phyloP scores from a whole-genome alignment of 371 early-diverging fungal species.

The Mortierella sp. region DNA sequence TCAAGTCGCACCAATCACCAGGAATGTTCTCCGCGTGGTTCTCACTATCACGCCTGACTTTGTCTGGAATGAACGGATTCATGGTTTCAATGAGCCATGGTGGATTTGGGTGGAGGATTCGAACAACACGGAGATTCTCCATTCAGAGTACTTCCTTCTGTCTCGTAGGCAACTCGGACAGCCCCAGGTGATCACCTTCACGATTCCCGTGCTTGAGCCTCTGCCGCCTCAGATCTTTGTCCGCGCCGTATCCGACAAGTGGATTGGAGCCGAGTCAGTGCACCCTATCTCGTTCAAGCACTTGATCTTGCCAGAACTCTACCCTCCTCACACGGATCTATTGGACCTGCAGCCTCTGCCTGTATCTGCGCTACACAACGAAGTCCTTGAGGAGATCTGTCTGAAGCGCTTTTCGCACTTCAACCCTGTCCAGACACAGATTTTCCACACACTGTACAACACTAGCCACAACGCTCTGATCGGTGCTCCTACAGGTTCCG shows the following conservation, averaged over 20 bases:
- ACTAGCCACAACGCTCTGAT: slow-evolving; percentile 94
- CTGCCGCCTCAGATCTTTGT: slow-evolving; percentile 97
- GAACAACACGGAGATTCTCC: too few species aligned
- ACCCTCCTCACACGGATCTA: slow-evolving; percentile 94
- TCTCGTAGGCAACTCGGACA: slow-evolving; percentile 77
- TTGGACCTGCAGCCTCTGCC: slow-evolving; percentile 93
- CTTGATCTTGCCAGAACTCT: slow-evolving; percentile 91
- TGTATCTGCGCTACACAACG: slow-evolving; percentile 79
- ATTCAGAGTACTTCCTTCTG: slow-evolving; percentile 89
- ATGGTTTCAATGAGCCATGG: slow-evolving; percentile 88
- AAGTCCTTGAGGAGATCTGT: slow-evolving; percentile 77
- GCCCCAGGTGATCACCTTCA: slow-evolving; percentile 84
- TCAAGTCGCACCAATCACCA: slow-evolving; percentile 93
- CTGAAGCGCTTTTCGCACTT: slow-evolving; percentile 75
- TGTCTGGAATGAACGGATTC: slow-evolving; percentile 89
- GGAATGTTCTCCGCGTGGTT: slow-evolving; percentile 89
- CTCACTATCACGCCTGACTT: slow-evolving; percentile 94
- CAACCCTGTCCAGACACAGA: slow-evolving; percentile 98
- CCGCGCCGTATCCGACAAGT: slow-evolving; percentile 90
- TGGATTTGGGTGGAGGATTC: slow-evolving; percentile 97
- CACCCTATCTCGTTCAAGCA: slow-evolving; percentile 94
- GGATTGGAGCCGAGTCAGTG: slow-evolving; percentile 92
- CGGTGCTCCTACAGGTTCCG: slow-evolving; percentile 96
- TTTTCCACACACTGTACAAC: slow-evolving; percentile 91
- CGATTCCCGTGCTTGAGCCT: slow-evolving; percentile 93